Conservation (phyloP, 108 stramenopile species). For the Nitzschia inconspicua region DNA sequence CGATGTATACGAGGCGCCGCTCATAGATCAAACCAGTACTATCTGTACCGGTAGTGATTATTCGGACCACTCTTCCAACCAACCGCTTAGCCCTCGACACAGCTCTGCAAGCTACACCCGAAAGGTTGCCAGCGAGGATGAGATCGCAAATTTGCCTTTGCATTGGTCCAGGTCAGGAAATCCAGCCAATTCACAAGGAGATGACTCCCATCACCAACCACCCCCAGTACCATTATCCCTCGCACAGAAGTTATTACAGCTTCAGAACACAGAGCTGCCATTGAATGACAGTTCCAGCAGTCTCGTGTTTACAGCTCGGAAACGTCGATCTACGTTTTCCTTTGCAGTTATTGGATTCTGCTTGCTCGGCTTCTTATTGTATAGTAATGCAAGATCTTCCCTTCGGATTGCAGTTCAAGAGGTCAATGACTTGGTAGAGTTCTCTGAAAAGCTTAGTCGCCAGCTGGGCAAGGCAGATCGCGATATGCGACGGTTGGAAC, state of each 20-base stretch:
- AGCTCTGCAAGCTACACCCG: no score
- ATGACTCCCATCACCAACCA: no score
- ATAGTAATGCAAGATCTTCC: conserved; percentile 20
- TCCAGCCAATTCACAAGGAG: no score
- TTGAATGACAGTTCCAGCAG: not conserved
- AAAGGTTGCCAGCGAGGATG: no score
- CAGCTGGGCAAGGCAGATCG: conserved; percentile 14
- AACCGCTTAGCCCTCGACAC: no score
- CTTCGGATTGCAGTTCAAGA: conserved; percentile 10
- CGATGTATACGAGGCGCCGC: no score
- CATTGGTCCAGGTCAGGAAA: no score
- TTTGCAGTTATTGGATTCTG: conserved; percentile 22
- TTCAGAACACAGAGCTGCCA: not conserved
- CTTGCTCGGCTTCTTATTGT: conserved; percentile 14
- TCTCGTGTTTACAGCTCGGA: conserved; percentile 22
- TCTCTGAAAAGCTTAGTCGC: conserved; percentile 14
- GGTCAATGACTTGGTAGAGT: conserved; percentile 19
- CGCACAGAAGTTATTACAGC: not conserved
- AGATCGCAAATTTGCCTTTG: no score
- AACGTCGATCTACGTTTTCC: conserved; percentile 31
- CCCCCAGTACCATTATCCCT: no score
- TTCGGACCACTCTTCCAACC: no score
- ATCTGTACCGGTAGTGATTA: no score
- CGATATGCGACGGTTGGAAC: conserved; percentile 19
- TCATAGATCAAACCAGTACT: no score